These are phyloP conservation scores for Ambrosia hybrid DNA, from an alignment of 140 eudicot species.

Conservation along the genomic window DNA sequence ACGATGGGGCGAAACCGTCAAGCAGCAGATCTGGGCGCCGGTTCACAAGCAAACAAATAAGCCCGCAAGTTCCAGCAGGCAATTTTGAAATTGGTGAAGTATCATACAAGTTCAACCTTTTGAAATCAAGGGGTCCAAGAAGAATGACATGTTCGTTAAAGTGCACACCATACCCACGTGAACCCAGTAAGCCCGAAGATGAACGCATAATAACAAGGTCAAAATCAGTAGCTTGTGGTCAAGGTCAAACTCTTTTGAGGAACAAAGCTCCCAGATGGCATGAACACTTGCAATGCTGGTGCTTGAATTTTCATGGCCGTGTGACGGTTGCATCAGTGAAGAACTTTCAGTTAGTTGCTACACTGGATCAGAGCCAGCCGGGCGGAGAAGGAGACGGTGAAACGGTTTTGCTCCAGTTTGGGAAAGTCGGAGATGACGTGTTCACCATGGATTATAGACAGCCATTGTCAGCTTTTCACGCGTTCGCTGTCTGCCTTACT, in stretches of 20 bases:
- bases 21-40: conserved; percentile 69
- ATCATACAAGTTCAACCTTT: conserved; percentile 80
- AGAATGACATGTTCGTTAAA: conserved; percentile 69
- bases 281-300: conserved; percentile 90
- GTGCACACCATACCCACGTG: conserved; percentile 38
- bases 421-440: conserved; percentile 76
- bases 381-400: conserved; percentile 83
- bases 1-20: conserved; percentile 71
- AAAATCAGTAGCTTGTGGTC: conserved; percentile 24
- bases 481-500: conserved; percentile 83
- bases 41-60: conserved; percentile 73
- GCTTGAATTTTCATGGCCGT: conserved; percentile 90
- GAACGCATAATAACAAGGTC: conserved; percentile 28
- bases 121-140: conserved; percentile 89
- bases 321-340: conserved; percentile 94
- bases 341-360: conserved; percentile 84
- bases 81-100: conserved; percentile 73
- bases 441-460: conserved; percentile 89
- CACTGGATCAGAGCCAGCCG: conserved; percentile 73
- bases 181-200: conserved; percentile 16
- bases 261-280: conserved; percentile 96
- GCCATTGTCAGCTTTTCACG: conserved; percentile 86
- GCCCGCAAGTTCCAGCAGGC: conserved; percentile 86
- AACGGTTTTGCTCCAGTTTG: conserved; percentile 87
- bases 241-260: conserved; percentile 46